phyloP scores from a whole-genome alignment of 202 grass and related monocot genomes.

The Zizania palustris region DNA sequence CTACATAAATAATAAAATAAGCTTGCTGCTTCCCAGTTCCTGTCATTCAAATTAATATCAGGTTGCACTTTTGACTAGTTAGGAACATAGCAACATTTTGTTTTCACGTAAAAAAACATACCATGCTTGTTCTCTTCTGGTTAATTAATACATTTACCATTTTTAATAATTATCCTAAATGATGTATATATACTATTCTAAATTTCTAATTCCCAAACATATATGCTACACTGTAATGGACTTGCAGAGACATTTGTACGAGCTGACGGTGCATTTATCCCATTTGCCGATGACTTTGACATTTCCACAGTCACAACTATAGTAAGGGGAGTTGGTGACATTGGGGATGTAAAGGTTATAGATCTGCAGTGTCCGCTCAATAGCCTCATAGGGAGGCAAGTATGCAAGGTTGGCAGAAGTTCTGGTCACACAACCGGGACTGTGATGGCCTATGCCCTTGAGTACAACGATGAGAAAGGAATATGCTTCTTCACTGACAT shows the following conservation, averaged over 20 bases:
- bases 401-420: conserved; percentile 91
- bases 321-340: conserved; percentile 81
- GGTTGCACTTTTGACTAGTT: conserved; percentile 17
- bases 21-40: conserved; percentile 17
- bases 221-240: conserved; percentile 42
- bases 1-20: neutral
- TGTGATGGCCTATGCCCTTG: conserved; percentile 91
- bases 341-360: conserved; percentile 84
- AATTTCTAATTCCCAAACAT: conserved; percentile 76
- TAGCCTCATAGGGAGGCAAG: conserved; percentile 81
- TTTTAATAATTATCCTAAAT: conserved; percentile 33
- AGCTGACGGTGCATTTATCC: conserved; percentile 91
- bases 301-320: conserved; percentile 73
- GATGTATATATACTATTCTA: conserved; percentile 35
- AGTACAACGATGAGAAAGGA: conserved; percentile 97
- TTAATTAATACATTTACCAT: neutral
- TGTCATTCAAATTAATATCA: conserved; percentile 1
- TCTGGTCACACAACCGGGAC: conserved; percentile 92
- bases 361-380: conserved; percentile 83
- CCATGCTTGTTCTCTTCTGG: neutral
- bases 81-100: conserved; percentile 7
- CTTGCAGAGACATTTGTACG: conserved; percentile 97
- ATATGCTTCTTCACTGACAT: conserved; percentile 98
- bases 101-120: conserved; percentile 12
- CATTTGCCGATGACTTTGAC: conserved; percentile 91